Base-by-base conservation (phyloP, 2,329 filamentous ascomycete species). In the Neospermospora avenae region DNA sequence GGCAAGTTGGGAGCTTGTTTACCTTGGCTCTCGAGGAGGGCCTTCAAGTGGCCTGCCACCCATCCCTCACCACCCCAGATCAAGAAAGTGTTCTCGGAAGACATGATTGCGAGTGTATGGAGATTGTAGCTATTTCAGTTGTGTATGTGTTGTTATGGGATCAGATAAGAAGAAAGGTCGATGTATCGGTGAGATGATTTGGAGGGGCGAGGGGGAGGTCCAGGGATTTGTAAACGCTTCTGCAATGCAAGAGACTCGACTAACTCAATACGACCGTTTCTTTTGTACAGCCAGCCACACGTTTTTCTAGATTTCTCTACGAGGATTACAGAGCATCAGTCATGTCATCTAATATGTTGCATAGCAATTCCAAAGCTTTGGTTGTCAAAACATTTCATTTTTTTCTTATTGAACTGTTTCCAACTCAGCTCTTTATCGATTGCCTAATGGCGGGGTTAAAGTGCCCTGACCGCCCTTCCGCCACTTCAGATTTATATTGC, bases 1-100 rank as follows among this genome's bases (percentile, higher is more conserved):
- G 28, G 34, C 20, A 24, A 13, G 28, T 57, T 25, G n/a, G 28
- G n/a, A 35, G 22, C 35, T 37, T 14, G 37, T 20, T 52, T 57
- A 69, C 69, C 83, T 70, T 86, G 81, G 60, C 74, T 72, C 70
- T 83, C 76, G 53, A 89, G 79, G 25, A 88, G 76, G 20, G 72
- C 67, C 72, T 85, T 81, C 55, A 89, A 79, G 67, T 86, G 84
- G 56, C 82, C 80, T 46, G 84, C 84, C 58, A 87, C 80, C 84
- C 83, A 86, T 68, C 85, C 84, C 66, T 80, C 77, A 65, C 79
- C 83, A 58, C 85, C 85, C 84, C 84, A 88, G 70, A 88, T 84
- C 65, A 88, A 79, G 72, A 82, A 87, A 67, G 78, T 77, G 67
- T 64, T 65, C 56, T 70, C 67, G 22, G 66, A 52, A 58, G 65